Percentiles rank a stretch among this genome's conserved stretches.
Conservation (phyloP, 1,284 basidiomycete genomes). For the Leccinum idahoense region DNA sequence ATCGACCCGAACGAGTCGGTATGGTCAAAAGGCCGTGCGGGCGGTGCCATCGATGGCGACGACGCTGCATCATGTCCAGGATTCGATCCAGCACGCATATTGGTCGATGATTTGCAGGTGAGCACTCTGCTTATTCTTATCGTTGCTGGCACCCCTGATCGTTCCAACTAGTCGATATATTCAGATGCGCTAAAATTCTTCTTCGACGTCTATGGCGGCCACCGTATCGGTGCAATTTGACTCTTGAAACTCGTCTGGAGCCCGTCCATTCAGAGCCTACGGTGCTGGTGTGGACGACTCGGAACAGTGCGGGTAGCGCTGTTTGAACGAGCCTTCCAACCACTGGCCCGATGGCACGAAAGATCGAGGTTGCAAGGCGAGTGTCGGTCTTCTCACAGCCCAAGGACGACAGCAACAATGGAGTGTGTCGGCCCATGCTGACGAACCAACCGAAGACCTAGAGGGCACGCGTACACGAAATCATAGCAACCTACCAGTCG, state of each 20-base stretch:
- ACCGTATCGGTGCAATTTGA: slow-evolving; percentile 81
- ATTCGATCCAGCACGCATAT: slow-evolving; percentile 73
- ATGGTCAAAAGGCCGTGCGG: slow-evolving; percentile 40
- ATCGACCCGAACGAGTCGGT: slow-evolving; percentile 36
- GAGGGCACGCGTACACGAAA: no score
- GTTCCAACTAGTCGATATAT: slow-evolving; percentile 56
- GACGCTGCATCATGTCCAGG: slow-evolving; percentile 47
- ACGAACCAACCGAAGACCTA: no score
- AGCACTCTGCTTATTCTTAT: slow-evolving; percentile 16
- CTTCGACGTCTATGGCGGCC: slow-evolving; percentile 80
- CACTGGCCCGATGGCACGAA: no score
- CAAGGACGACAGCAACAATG: no score
- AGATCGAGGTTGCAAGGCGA: no score
- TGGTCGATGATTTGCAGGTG: slow-evolving; percentile 72
- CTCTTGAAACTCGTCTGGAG: slow-evolving; percentile 60
- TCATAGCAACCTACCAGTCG: no score
- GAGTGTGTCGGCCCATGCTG: no score
- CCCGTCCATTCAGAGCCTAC: slow-evolving; percentile 68
- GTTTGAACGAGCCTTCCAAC: no score
- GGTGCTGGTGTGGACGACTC: no score
- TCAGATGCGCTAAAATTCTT: slow-evolving; percentile 80
- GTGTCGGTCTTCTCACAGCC: no score
- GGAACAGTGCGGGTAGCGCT: no score
- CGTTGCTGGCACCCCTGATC: background rate
- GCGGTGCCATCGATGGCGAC: slow-evolving; percentile 43